Conservation (phyloP, 805 yeast species). For the Torulaspora maleeae region DNA sequence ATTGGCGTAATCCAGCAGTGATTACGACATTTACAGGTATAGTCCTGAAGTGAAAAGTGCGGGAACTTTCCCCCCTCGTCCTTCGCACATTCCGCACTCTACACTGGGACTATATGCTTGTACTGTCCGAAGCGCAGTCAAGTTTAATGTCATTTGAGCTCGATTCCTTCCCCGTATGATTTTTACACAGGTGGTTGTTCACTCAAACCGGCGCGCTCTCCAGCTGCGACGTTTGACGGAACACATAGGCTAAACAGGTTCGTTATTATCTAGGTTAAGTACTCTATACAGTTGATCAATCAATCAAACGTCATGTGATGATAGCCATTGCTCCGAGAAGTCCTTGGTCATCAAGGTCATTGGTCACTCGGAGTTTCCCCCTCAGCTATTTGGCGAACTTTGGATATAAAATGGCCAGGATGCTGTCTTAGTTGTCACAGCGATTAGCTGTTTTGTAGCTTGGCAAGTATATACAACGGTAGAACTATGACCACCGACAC, state of each 20-base stretch:
- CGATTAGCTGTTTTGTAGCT: neutral
- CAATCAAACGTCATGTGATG: slow-evolving; percentile 6
- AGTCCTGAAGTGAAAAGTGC: slow-evolving; percentile 1
- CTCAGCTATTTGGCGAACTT: neutral
- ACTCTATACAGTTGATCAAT: slow-evolving; percentile 4
- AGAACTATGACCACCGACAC: slow-evolving; percentile 19
- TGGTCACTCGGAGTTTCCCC: neutral
- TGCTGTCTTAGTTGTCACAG: neutral
- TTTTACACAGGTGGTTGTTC: neutral
- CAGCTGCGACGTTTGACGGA: slow-evolving; percentile 11
- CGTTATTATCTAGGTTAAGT: neutral
- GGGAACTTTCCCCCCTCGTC: slow-evolving; percentile 1
- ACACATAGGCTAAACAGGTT: neutral
- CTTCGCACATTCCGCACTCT: slow-evolving; percentile 4
- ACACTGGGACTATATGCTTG: slow-evolving; percentile 5
- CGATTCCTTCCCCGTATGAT: slow-evolving; percentile 17
- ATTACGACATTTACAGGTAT: slow-evolving; percentile 27
- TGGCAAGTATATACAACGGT: neutral
- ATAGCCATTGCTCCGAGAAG: slow-evolving; percentile 5
- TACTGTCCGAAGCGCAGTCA: slow-evolving; percentile 37
- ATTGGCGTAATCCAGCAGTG: slow-evolving; percentile 47
- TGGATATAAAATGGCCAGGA: neutral
- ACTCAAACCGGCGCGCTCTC: slow-evolving; percentile 10
- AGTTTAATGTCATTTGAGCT: slow-evolving; percentile 29
- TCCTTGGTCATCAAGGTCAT: neutral